Conservation (phyloP, 1,284 basidiomycete genomes). For the Coniferiporia weirii region DNA sequence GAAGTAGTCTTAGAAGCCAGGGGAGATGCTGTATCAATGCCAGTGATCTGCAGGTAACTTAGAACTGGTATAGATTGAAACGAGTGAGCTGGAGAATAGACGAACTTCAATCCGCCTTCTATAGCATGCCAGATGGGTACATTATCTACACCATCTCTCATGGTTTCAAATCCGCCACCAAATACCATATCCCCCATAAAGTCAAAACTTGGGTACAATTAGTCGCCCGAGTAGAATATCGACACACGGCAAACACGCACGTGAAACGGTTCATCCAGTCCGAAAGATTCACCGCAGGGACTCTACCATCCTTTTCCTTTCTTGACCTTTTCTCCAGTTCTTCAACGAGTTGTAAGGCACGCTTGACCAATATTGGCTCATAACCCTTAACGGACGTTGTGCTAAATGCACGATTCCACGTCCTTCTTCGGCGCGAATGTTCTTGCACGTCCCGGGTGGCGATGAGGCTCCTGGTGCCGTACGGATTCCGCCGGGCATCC, state of each 20-base stretch:
- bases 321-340: conserved; percentile 22
- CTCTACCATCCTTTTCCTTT: not conserved
- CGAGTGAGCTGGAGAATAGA: not conserved
- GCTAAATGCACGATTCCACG: conserved; percentile 40
- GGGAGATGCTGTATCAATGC: conserved; percentile 15
- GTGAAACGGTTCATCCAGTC: conserved; percentile 33
- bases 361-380: conserved; percentile 29
- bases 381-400: conserved; percentile 36
- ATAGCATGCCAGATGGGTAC: conserved; percentile 19
- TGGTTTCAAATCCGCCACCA: conserved; percentile 27
- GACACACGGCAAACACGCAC: not conserved
- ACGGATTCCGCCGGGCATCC: conserved; percentile 14
- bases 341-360: conserved; percentile 32
- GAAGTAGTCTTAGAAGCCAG: conserved; percentile 1
- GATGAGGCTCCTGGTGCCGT: conserved; percentile 3
- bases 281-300: conserved; percentile 27
- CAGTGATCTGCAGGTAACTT: not conserved
- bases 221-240: not conserved
- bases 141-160: conserved; percentile 23
- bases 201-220: conserved; percentile 27
- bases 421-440: conserved; percentile 35
- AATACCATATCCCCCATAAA: conserved; percentile 37
- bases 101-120: conserved; percentile 18
- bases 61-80: not conserved
- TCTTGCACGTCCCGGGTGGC: conserved; percentile 30